These are phyloP conservation scores for Xylaria sp. DNA, from an alignment of 2,329 filamentous ascomycete genomes.

Conservation along the genomic window DNA sequence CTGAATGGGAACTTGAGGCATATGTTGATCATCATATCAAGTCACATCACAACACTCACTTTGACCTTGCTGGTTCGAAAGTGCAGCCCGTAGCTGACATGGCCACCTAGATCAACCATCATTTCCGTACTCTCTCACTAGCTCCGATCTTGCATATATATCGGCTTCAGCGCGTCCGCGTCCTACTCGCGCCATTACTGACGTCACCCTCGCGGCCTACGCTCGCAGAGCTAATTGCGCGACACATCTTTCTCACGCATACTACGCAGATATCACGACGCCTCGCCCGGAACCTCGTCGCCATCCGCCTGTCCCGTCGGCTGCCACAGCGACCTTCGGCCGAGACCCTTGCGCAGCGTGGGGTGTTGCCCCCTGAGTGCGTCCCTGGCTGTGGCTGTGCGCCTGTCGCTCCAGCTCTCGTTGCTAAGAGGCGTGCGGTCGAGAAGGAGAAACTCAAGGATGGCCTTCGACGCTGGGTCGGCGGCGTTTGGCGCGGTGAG, in stretches of 20 bases:
- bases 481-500: constrained; percentile 59
- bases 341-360: constrained; percentile 64
- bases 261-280: constrained; percentile 69
- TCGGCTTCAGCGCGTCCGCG: constrained; percentile 63
- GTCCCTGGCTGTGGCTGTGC: constrained; percentile 47
- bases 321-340: constrained; percentile 65
- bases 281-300: constrained; percentile 67
- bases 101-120: constrained; percentile 60
- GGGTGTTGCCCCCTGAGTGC: constrained; percentile 68
- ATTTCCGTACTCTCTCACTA: constrained; percentile 65
- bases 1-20: neutral
- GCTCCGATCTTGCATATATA: constrained; percentile 69
- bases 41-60: neutral
- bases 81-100: constrained; percentile 19
- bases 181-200: constrained; percentile 61
- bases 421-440: constrained; percentile 66
- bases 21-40: neutral
- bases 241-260: constrained; percentile 70
- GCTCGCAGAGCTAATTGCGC: constrained; percentile 64
- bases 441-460: constrained; percentile 74
- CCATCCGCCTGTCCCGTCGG: constrained; percentile 67
- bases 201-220: constrained; percentile 62
- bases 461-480: constrained; percentile 68
- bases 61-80: neutral
- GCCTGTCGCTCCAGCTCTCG: constrained; percentile 62